A percentile compares a stretch with the other conserved stretches of the same genome.
Evolutionary conservation across 345 rosid genomes (phyloP).

Genomic region (Boechera divaricarpa): DNA sequence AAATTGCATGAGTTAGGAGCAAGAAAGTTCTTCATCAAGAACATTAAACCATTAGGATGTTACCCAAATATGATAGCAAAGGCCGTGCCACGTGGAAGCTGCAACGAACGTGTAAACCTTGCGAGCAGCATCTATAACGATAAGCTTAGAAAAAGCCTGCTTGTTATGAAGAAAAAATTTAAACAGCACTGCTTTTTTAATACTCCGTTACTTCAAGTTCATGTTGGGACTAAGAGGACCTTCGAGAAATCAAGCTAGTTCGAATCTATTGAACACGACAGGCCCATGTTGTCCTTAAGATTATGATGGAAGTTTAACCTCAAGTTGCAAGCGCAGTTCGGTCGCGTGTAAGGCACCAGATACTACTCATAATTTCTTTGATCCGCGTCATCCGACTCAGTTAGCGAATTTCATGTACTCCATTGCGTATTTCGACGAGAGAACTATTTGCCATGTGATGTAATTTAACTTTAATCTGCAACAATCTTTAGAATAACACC

Average conservation of each 20-base stretch:
- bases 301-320: conserved; percentile 19
- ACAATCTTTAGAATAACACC: not conserved
- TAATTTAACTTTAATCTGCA: not conserved
- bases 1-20: conserved; percentile 40
- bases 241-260: not conserved
- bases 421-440: conserved; percentile 25
- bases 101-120: conserved; percentile 15
- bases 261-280: conserved; percentile 11
- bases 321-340: conserved; percentile 7
- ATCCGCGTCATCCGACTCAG: conserved; percentile 39
- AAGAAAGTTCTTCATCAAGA: conserved; percentile 39
- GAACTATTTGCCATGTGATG: conserved; percentile 5
- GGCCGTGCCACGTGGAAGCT: conserved; percentile 35
- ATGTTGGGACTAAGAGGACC: conserved; percentile 22
- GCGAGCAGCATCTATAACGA: conserved; percentile 21
- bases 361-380: conserved; percentile 12
- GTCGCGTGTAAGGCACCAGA: conserved; percentile 11
- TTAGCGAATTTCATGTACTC: conserved; percentile 30
- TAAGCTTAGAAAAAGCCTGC: conserved; percentile 26
- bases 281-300: conserved; percentile 26
- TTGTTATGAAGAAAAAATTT: not conserved
- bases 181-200: conserved; percentile 16
- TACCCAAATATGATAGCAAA: conserved; percentile 32
- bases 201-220: conserved; percentile 41
- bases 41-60: conserved; percentile 42